Evolutionary conservation across 2,329 filamentous ascomycete species (phyloP).

Genomic region (Talaromyces sp.): DNA sequence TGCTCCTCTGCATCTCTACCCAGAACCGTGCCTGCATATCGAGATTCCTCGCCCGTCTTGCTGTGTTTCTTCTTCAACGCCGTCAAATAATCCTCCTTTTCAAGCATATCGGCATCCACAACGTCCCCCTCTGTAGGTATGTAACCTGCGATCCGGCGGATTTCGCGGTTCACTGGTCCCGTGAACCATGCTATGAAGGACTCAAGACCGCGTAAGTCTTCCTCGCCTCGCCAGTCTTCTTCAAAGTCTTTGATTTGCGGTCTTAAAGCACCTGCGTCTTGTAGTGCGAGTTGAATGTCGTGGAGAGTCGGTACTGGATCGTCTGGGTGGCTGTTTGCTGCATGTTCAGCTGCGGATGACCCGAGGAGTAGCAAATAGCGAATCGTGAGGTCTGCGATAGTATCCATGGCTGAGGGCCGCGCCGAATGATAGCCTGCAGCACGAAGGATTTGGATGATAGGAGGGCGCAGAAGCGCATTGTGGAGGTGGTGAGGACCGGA

Average conservation of each 20-base stretch:
- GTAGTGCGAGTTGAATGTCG: conserved; percentile 79
- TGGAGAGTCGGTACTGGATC: conserved; percentile 61
- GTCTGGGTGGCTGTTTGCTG: conserved; percentile 61
- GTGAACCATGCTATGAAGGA: conserved; percentile 75
- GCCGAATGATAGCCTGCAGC: conserved; percentile 85
- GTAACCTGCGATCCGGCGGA: conserved; percentile 73
- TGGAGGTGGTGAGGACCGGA: conserved; percentile 49
- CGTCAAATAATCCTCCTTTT: conserved; percentile 65
- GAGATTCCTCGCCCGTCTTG: conserved; percentile 79
- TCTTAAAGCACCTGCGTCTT: conserved; percentile 69
- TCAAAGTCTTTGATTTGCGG: conserved; percentile 64
- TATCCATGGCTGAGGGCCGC: conserved; percentile 75
- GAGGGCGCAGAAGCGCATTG: conserved; percentile 77
- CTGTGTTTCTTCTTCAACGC: conserved; percentile 88
- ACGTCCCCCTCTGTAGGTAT: conserved; percentile 53
- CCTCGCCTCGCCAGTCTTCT: conserved; percentile 63
- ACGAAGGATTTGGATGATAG: conserved; percentile 84
- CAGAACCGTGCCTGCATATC: conserved; percentile 78
- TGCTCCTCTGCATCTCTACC: conserved; percentile 67
- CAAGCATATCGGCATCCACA: conserved; percentile 47
- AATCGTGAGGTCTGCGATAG: conserved; percentile 77
- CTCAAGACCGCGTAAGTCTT: conserved; percentile 72
- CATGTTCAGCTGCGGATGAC: conserved; percentile 65
- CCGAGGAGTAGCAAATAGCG: conserved; percentile 75
- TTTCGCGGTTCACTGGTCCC: conserved; percentile 70